Percentiles rank a stretch among this genome's conserved stretches.
Conservation (phyloP, 2,329 filamentous ascomycete species). For the Calonectria pauciramosa region DNA sequence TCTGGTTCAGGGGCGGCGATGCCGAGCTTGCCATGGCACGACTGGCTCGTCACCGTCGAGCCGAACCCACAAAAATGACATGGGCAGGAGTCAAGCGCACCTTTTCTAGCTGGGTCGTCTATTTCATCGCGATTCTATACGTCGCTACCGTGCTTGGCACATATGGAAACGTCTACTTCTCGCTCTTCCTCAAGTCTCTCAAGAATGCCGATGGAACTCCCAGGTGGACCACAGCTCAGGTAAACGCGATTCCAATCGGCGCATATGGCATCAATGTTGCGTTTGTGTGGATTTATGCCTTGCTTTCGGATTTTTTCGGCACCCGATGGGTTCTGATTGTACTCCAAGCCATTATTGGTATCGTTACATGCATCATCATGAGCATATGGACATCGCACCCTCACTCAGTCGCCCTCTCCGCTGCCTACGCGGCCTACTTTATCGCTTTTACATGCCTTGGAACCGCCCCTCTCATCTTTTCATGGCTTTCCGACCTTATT, state of each 20-base stretch:
- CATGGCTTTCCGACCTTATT: conserved; percentile 15
- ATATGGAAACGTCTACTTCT: conserved; percentile 47
- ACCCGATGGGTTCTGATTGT: conserved; percentile 66
- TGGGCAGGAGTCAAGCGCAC: conserved; percentile 43
- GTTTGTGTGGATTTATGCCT: conserved; percentile 67
- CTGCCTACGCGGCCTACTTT: conserved; percentile 66
- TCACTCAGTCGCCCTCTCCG: conserved; percentile 55
- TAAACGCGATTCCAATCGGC: conserved; percentile 65
- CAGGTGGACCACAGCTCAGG: conserved; percentile 53
- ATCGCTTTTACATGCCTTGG: conserved; percentile 55
- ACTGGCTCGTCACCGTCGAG: conserved; percentile 42
- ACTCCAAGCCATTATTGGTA: conserved; percentile 60
- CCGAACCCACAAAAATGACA: conserved; percentile 40
- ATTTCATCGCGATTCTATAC: conserved; percentile 21
- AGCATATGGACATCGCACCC: conserved; percentile 66
- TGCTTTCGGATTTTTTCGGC: conserved; percentile 61
- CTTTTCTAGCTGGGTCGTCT: conserved; percentile 27
- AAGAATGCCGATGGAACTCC: conserved; percentile 41
- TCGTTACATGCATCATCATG: conserved; percentile 65
- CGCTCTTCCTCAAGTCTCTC: conserved; percentile 49
- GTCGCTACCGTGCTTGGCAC: conserved; percentile 25
- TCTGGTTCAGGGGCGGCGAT: conserved; percentile 48
- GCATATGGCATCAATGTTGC: conserved; percentile 56
- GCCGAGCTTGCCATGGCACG: conserved; percentile 45
- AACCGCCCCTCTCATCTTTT: conserved; percentile 63